These are phyloP conservation scores for Plantago lanceolata DNA, from an alignment of 305 asterid species.

Conservation along the genomic window DNA sequence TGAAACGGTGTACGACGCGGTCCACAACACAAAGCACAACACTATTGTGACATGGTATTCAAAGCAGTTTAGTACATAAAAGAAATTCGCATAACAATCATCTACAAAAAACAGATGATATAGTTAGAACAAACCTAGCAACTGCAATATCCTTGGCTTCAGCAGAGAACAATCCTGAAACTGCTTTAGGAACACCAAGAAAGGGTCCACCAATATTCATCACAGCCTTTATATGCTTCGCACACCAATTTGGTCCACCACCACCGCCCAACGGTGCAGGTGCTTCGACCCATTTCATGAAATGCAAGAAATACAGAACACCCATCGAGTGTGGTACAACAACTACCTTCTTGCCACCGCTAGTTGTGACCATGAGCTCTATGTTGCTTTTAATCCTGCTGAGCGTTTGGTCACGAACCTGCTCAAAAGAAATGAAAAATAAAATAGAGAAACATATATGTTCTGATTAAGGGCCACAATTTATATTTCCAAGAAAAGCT, in stretches of 20 bases:
- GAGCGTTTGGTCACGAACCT: constrained; percentile 78
- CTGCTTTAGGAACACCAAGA: constrained; percentile 75
- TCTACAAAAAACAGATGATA: constrained; percentile 20
- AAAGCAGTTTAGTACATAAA: neutral
- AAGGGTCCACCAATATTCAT: constrained; percentile 84
- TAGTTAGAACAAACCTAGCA: constrained; percentile 51
- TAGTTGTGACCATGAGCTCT: constrained; percentile 70
- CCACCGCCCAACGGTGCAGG: constrained; percentile 81
- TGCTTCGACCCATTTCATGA: constrained; percentile 91
- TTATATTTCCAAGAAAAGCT: neutral
- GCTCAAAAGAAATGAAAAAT: constrained; percentile 23
- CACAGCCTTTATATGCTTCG: constrained; percentile 67
- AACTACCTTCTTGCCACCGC: constrained; percentile 70
- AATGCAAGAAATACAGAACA: constrained; percentile 73
- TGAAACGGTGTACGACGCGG: neutral
- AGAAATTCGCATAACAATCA: constrained; percentile 10
- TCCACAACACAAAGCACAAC: neutral
- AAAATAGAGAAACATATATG: neutral
- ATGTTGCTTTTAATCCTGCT: constrained; percentile 76
- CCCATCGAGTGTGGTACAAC: constrained; percentile 91
- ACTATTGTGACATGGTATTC: neutral
- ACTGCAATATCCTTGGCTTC: constrained; percentile 79
- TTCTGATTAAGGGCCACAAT: constrained; percentile 17
- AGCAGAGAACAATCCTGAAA: constrained; percentile 71
- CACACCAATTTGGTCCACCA: constrained; percentile 82